Base-by-base conservation (phyloP, 2,329 filamentous ascomycete genomes). In the Emericellopsis cladophorae region DNA sequence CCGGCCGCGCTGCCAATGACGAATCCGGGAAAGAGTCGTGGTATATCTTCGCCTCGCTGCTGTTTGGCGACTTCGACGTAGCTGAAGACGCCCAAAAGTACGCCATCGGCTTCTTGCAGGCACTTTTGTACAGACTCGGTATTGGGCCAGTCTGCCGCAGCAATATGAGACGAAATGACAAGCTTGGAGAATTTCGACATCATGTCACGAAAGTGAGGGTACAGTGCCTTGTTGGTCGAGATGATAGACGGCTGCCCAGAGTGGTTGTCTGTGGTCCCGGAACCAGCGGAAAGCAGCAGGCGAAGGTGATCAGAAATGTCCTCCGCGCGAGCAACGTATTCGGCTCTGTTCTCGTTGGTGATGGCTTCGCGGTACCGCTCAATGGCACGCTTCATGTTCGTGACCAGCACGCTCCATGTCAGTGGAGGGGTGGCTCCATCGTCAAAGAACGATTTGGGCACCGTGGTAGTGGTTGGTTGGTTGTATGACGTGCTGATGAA, bases 181-280 rank as follows among this genome's bases (percentile, higher is more conserved):
- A 98, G 72, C 60, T 98, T 98, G n/a, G 92, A 96, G 59, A 98
- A 98, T 52, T 94, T 89, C 36, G 92, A 96, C 92, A 98, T 98
- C 81, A 96, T 96, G 57, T 96, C 92, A 41, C 92, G 75, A 63
- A 98, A 98, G 61, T 96, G 89, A 21, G 92, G 92, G 55, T 96
- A 96, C 14, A 98, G 68, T 0, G 88, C 85, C 60, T 96, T 96
- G 68, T 98, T 98, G 5, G 87, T 93, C 7, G 89, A 95, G 45
- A 98, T 98, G 53, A 98, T 95, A n/a, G 92, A 96, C 5, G 92
- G 92, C 51, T 96, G 94, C 34, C 92, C 92, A 16, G 92, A 96
- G 59, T 98, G 92, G 55, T 98, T 98, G 62, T 98, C 92, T 0
- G 92, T 98, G 2, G 92, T 98, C 42, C 90, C 88, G 29, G 92